Conservation (phyloP, 805 yeast genomes). For the Wickerhamomyces queroliae region DNA sequence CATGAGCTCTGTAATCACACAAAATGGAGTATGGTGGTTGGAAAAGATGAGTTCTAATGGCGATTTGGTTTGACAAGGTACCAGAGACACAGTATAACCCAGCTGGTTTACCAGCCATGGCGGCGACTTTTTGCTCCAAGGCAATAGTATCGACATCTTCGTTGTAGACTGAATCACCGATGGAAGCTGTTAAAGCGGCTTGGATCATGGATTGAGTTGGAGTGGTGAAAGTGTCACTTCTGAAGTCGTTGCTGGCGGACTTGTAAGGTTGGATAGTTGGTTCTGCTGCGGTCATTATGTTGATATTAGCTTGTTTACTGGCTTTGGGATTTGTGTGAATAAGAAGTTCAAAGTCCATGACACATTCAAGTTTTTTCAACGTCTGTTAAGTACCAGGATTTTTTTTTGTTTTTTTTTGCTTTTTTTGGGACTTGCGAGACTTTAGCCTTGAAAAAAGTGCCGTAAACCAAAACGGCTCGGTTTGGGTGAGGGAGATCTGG, state of each 20-base stretch:
- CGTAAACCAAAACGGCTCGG: not conserved
- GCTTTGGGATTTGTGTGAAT: not conserved
- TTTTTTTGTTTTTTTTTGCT: slow-evolving; percentile 5
- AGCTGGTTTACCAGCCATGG: slow-evolving; percentile 71
- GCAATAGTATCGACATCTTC: slow-evolving; percentile 70
- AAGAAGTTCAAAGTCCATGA: not conserved
- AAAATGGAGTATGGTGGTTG: slow-evolving; percentile 86
- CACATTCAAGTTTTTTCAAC: too few species aligned
- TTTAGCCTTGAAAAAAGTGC: too few species aligned
- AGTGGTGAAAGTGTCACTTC: slow-evolving; percentile 87
- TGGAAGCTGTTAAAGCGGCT: slow-evolving; percentile 49
- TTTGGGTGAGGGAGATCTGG: too few species aligned
- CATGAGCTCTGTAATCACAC: slow-evolving; percentile 84
- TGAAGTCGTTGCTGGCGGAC: slow-evolving; percentile 40
- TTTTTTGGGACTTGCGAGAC: not conserved
- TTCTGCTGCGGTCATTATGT: not conserved
- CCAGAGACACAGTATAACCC: slow-evolving; percentile 86
- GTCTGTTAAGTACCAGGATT: too few species aligned
- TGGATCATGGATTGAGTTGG: slow-evolving; percentile 73
- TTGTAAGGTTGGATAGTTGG: not conserved
- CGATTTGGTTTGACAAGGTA: slow-evolving; percentile 86
- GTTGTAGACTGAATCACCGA: slow-evolving; percentile 86
- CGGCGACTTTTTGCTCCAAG: slow-evolving; percentile 59
- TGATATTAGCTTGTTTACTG: not conserved
- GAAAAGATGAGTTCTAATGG: slow-evolving; percentile 61